Conservation (phyloP, 768 basidiomycete species). For the Cubamyces sp. region DNA sequence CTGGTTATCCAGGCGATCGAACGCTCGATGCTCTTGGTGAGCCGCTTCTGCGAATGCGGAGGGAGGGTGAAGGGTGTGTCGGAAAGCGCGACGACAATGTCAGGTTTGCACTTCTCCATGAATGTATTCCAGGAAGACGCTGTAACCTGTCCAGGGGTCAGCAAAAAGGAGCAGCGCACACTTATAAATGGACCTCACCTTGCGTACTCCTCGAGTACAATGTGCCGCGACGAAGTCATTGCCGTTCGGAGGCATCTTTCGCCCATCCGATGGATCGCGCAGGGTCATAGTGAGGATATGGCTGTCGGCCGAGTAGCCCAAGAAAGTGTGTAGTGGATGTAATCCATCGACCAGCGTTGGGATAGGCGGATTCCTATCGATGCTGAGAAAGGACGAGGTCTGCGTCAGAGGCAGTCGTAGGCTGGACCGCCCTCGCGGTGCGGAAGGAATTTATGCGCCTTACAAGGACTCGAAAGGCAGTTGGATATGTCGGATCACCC, state of each 20-base stretch:
- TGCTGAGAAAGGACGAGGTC: conserved; percentile 39
- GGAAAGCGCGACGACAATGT: conserved; percentile 70
- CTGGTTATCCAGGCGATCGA: conserved; percentile 65
- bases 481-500: conserved; percentile 63
- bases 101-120: conserved; percentile 58
- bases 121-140: conserved; percentile 60
- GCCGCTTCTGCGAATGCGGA: conserved; percentile 76
- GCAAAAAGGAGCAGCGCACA: background rate
- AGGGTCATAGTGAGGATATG: conserved; percentile 64
- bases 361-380: conserved; percentile 69
- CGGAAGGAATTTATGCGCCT: conserved; percentile 40
- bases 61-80: conserved; percentile 70
- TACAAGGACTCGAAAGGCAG: conserved; percentile 85
- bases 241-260: conserved; percentile 77
- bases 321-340: conserved; percentile 63
- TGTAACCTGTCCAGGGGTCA: conserved; percentile 48
- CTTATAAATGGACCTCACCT: conserved; percentile 44
- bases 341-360: conserved; percentile 60
- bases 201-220: conserved; percentile 71
- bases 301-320: conserved; percentile 53
- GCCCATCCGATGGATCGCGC: conserved; percentile 65
- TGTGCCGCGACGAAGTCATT: conserved; percentile 57
- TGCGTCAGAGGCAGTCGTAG: conserved; percentile 14
- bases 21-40: conserved; percentile 76
- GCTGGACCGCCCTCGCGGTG: conserved; percentile 5